These are phyloP conservation scores for Fusarium nanum DNA, from an alignment of 2,329 filamentous ascomycete species.

Conservation along the genomic window DNA sequence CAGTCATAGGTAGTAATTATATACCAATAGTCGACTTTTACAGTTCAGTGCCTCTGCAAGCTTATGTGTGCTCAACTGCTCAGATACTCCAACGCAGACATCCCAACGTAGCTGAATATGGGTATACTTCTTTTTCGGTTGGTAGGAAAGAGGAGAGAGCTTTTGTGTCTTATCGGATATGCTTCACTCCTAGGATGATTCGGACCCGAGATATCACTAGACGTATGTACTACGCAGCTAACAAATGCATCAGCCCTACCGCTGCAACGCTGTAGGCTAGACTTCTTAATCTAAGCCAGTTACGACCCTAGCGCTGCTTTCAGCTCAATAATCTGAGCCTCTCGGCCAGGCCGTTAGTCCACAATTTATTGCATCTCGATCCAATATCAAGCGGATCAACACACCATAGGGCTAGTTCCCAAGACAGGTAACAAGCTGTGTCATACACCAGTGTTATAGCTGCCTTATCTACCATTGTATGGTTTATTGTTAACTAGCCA, in stretches of 20 bases:
- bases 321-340: constrained; percentile 11
- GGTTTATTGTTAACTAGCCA: neutral
- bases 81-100: neutral
- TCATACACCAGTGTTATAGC: neutral
- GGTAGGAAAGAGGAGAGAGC: neutral
- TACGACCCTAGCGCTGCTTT: constrained; percentile 1
- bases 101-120: neutral
- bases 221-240: neutral
- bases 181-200: neutral
- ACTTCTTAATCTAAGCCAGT: neutral
- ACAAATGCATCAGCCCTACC: constrained; percentile 27
- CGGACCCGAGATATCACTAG: constrained; percentile 11
- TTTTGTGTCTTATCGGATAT: neutral
- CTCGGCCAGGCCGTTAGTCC: constrained; percentile 17
- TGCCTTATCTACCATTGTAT: neutral
- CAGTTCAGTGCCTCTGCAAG: neutral
- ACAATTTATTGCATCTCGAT: neutral
- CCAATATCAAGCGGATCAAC: neutral
- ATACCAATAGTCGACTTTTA: neutral
- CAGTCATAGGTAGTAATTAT: neutral
- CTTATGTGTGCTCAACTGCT: neutral
- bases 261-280: neutral
- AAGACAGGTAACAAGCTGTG: neutral
- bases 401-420: neutral
- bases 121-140: neutral